These are phyloP conservation scores for Glycine latifolia DNA, from an alignment of 306 rosid species.

Conservation along the genomic window DNA sequence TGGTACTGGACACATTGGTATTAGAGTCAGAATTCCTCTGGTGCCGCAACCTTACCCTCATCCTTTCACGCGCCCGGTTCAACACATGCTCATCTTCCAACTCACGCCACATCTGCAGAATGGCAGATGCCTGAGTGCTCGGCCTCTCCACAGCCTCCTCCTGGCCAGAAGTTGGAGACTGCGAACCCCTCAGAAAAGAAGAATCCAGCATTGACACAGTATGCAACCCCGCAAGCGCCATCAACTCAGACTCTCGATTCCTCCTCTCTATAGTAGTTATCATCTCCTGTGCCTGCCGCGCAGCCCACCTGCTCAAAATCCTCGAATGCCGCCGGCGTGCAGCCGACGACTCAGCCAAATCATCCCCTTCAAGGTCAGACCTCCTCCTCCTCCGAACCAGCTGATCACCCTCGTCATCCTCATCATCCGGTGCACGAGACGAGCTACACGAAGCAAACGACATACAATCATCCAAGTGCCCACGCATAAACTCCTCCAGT, in stretches of 20 bases:
- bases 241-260: slow-evolving; percentile 93
- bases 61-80: slow-evolving; percentile 88
- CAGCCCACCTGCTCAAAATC: slow-evolving; percentile 96
- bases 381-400: slow-evolving; percentile 90
- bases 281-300: slow-evolving; percentile 99
- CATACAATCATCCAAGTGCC: slow-evolving; percentile 96
- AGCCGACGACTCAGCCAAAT: slow-evolving; percentile 94
- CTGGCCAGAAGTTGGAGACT: slow-evolving; percentile 88
- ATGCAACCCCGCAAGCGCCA: slow-evolving; percentile 96
- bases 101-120: slow-evolving; percentile 98
- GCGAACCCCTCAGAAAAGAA: slow-evolving; percentile 90
- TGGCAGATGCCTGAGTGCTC: slow-evolving; percentile 85
- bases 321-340: slow-evolving; percentile 86
- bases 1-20: slow-evolving; percentile 70
- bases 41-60: slow-evolving; percentile 88
- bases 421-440: slow-evolving; percentile 72
- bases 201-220: slow-evolving; percentile 97
- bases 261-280: slow-evolving; percentile 98
- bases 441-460: slow-evolving; percentile 97
- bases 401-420: slow-evolving; percentile 90
- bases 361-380: slow-evolving; percentile 95
- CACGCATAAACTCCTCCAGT: slow-evolving; percentile 90
- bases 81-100: slow-evolving; percentile 94
- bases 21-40: slow-evolving; percentile 78
- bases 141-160: slow-evolving; percentile 95